These are phyloP conservation scores for Thalassiosira pacifica DNA, from an alignment of 352 stramenopile species.

Conservation along the genomic window DNA sequence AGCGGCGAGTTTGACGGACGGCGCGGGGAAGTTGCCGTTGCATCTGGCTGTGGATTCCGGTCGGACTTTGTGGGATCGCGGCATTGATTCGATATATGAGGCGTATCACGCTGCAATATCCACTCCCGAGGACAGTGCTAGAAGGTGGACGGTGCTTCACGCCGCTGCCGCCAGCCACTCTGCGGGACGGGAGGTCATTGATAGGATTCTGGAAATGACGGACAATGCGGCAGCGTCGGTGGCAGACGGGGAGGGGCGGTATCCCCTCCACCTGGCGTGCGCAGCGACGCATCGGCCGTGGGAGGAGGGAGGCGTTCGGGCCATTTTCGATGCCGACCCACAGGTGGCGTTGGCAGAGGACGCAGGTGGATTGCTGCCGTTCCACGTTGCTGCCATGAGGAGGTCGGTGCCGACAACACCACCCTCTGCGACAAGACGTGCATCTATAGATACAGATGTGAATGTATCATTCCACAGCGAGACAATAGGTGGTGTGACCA, in stretches of 20 bases:
- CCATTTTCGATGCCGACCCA: slow-evolving; percentile 74
- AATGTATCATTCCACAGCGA: slow-evolving; percentile 7
- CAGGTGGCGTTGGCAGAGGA: slow-evolving; percentile 58
- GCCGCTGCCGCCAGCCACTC: slow-evolving; percentile 59
- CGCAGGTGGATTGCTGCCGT: slow-evolving; percentile 66
- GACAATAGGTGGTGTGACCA: not conserved
- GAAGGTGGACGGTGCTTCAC: slow-evolving; percentile 77
- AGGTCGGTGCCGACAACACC: slow-evolving; percentile 9
- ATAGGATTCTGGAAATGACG: slow-evolving; percentile 65
- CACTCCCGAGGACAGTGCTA: slow-evolving; percentile 60
- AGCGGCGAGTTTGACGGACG: slow-evolving; percentile 65
- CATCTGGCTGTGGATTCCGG: slow-evolving; percentile 75
- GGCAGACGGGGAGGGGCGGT: slow-evolving; percentile 64
- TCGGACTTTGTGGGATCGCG: slow-evolving; percentile 68
- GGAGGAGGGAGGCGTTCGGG: slow-evolving; percentile 61
- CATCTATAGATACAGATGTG: not conserved
- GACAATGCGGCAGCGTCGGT: slow-evolving; percentile 54
- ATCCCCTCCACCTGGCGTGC: slow-evolving; percentile 80
- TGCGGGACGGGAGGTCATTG: slow-evolving; percentile 62
- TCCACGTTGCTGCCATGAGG: slow-evolving; percentile 65
- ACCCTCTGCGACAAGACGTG: too few species aligned
- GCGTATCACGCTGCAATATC: slow-evolving; percentile 68
- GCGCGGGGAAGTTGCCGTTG: slow-evolving; percentile 71
- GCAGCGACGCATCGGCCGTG: slow-evolving; percentile 63
- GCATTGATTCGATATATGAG: slow-evolving; percentile 70